Base-by-base conservation (phyloP, 768 basidiomycete species). In the Mrakia frigida region DNA sequence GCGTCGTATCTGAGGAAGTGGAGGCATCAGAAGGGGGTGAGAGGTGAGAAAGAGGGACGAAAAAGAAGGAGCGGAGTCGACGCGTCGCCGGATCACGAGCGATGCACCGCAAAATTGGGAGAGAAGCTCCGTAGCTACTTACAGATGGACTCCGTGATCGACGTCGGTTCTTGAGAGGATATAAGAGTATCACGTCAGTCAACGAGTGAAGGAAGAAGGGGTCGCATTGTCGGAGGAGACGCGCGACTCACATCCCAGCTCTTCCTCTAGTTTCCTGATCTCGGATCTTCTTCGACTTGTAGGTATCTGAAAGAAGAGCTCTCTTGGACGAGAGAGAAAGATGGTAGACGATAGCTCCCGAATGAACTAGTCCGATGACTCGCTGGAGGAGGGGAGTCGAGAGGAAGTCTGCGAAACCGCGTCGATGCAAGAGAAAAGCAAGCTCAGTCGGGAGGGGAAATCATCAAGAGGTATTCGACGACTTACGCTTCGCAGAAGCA, bases 231-330 rank as follows among this genome's bases (percentile, higher is more conserved):
- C 5, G 39, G 39, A 41, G 39, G 6, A 41, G 16, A 50, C 46
- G 46, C 46, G 46, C 56, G 56, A 56, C 56, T n/a, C n/a, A 56
- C 56, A 56, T n/a, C 18, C 37, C 65, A 6, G 23, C 37, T 10
- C 39, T 16, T 25, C 65, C 65, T 23, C 65, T 5, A n/a, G n/a
- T 35, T 39, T 50, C 74, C 3, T 53, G 52, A 10, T 59, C 68
- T 1, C 67, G 21, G 14, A 70, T 53, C 10, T 39, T 37, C 56
- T 56, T 81, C 5, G 82, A 83, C 35, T 81, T 93, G 85, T 98
- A 98, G 81, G 92, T 92, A 83, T 98, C 96, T 25, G 91, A 90
- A 11, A 98, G 86, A 70, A 98, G 87, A 1, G 93, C 91, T 35
- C 90, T 89, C 52, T 50, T 53, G 13, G 16, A 41, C 11, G 46